Percentiles rank a stretch among this genome's conserved stretches.
Evolutionary conservation across 2,329 filamentous ascomycete species (phyloP).

Genomic region (Pseudogymnoascus destructans): DNA sequence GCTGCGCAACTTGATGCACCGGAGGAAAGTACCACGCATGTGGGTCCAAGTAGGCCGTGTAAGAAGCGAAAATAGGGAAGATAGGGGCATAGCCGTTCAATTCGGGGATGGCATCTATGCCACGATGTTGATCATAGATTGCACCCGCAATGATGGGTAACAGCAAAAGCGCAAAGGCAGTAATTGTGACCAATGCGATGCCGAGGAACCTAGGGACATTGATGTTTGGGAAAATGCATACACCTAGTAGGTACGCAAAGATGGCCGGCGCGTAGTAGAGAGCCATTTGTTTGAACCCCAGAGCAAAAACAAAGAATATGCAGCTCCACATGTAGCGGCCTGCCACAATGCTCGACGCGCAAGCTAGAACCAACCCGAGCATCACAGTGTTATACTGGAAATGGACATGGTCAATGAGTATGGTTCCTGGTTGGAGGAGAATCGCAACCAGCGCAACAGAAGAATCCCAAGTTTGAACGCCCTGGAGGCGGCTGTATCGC

Average conservation of each 20-base stretch:
- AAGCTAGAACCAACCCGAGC: slow-evolving; percentile 79
- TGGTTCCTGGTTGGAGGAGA: slow-evolving; percentile 79
- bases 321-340: slow-evolving; percentile 78
- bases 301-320: slow-evolving; percentile 80
- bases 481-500: slow-evolving; percentile 61
- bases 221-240: slow-evolving; percentile 64
- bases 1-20: slow-evolving; percentile 66
- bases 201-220: slow-evolving; percentile 55
- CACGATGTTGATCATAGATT: slow-evolving; percentile 52
- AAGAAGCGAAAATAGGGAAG: slow-evolving; percentile 46
- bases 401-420: slow-evolving; percentile 87
- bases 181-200: slow-evolving; percentile 60
- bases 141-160: slow-evolving; percentile 63
- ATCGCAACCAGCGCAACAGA: slow-evolving; percentile 80
- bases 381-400: slow-evolving; percentile 99
- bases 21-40: slow-evolving; percentile 60
- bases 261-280: slow-evolving; percentile 91
- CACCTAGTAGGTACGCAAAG: slow-evolving; percentile 81
- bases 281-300: slow-evolving; percentile 99
- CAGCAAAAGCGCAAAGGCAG: slow-evolving; percentile 62
- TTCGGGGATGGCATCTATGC: slow-evolving; percentile 43
- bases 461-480: slow-evolving; percentile 68
- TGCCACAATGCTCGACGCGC: slow-evolving; percentile 77
- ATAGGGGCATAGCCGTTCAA: slow-evolving; percentile 46
- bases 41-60: slow-evolving; percentile 46